Conservation (phyloP, 805 yeast species). For the Nakazawaea sp. region DNA sequence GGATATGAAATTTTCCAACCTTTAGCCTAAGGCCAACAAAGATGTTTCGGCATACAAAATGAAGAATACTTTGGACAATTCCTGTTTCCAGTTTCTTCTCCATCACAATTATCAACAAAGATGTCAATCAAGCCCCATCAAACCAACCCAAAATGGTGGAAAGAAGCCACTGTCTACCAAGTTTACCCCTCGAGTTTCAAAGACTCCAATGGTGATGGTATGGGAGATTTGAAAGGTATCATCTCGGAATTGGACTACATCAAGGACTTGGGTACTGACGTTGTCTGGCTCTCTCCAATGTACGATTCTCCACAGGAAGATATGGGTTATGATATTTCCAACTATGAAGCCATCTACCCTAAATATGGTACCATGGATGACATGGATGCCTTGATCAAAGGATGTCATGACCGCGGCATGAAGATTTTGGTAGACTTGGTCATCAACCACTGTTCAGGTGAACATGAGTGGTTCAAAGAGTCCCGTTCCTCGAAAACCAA, state of each 20-base stretch:
- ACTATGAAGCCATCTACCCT: constrained; percentile 47
- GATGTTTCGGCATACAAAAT: too few relatives aligned
- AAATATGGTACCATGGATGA: constrained; percentile 49
- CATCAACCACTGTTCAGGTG: constrained; percentile 49
- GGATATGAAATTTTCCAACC: too few relatives aligned
- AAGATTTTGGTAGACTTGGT: constrained; percentile 49
- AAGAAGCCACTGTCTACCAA: constrained; percentile 50
- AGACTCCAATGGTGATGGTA: constrained; percentile 53
- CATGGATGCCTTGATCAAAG: constrained; percentile 40
- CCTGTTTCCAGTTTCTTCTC: too few relatives aligned
- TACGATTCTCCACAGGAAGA: constrained; percentile 54
- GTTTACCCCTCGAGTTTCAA: constrained; percentile 57
- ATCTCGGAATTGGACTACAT: constrained; percentile 44
- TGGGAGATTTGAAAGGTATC: constrained; percentile 52
- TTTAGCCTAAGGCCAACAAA: too few relatives aligned
- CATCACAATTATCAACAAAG: too few relatives aligned
- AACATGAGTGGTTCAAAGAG: constrained; percentile 54
- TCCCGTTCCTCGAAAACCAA: constrained; percentile 41
- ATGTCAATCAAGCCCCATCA: constrained; percentile 2
- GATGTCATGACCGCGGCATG: constrained; percentile 41
- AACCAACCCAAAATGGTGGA: constrained; percentile 38
- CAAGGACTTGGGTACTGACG: constrained; percentile 42
- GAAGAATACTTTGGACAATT: too few relatives aligned
- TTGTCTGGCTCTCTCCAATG: constrained; percentile 52
- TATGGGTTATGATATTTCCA: constrained; percentile 57